phyloP scores from a whole-genome alignment of 179 eudicot genomes.

The Silene coronaria region DNA sequence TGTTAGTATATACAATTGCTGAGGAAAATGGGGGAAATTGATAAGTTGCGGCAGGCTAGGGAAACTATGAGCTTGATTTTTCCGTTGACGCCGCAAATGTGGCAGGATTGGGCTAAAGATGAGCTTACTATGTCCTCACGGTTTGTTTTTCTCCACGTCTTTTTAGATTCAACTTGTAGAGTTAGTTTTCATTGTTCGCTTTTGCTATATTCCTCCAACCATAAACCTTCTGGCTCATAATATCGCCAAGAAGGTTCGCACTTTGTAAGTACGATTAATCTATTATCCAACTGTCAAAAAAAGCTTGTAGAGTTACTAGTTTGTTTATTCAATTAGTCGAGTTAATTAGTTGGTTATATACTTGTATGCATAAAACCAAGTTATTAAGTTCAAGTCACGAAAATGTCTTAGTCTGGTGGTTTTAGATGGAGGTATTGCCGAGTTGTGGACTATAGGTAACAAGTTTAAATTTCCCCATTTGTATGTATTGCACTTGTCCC shows the following conservation, averaged over 20 bases:
- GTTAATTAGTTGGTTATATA: neutral
- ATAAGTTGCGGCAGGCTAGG: constrained; percentile 77
- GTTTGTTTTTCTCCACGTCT: constrained; percentile 24
- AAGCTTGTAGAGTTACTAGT: neutral
- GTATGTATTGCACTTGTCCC: neutral
- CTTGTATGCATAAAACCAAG: too few relatives aligned
- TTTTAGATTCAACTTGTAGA: neutral
- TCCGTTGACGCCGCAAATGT: constrained; percentile 73
- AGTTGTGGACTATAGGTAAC: too few relatives aligned
- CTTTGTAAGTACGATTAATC: too few relatives aligned
- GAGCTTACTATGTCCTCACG: constrained; percentile 55
- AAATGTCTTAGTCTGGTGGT: neutral
- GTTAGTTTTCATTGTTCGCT: too few relatives aligned
- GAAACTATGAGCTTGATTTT: constrained; percentile 68
- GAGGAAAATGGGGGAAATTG: constrained; percentile 82
- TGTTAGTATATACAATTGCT: constrained; percentile 58
- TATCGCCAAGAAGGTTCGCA: too few relatives aligned
- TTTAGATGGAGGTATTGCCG: neutral
- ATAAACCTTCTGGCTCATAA: too few relatives aligned
- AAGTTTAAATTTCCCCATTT: neutral
- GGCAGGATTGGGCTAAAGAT: constrained; percentile 94
- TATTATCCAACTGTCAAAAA: too few relatives aligned
- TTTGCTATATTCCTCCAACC: too few relatives aligned
- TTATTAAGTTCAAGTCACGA: too few relatives aligned
- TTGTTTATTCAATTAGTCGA: neutral